Evolutionary conservation across 1,284 basidiomycete species (phyloP).

Genomic region (Laetiporus sulphureus): DNA sequence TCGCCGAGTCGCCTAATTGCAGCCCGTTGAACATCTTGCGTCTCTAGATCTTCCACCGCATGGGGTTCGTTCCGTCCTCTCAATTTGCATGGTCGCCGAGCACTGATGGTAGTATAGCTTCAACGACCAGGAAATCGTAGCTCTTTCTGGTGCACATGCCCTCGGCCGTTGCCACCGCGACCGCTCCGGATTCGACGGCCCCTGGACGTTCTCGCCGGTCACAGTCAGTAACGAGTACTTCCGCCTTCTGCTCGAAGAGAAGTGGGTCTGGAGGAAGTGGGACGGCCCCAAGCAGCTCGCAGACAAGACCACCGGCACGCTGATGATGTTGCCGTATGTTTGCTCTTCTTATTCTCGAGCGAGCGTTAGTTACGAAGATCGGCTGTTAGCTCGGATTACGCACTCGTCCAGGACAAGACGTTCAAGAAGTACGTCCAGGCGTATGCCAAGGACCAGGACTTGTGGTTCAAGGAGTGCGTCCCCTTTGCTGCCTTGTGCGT

Average conservation of each 20-base stretch:
- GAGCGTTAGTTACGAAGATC: background rate
- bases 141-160: constrained; percentile 91
- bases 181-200: constrained; percentile 84
- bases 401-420: constrained; percentile 78
- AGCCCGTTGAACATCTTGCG: background rate
- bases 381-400: constrained; percentile 66
- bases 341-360: background rate
- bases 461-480: constrained; percentile 87
- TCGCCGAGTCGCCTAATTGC: constrained; percentile 2
- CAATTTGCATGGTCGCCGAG: constrained; percentile 3
- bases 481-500: constrained; percentile 1
- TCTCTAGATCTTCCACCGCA: constrained; percentile 80
- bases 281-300: constrained; percentile 89
- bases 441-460: constrained; percentile 77
- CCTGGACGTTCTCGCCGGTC: constrained; percentile 87
- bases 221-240: constrained; percentile 90
- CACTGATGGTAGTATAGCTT: constrained; percentile 38
- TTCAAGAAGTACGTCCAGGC: constrained; percentile 83
- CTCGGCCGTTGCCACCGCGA: constrained; percentile 89
- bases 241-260: constrained; percentile 85
- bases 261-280: constrained; percentile 87
- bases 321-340: constrained; percentile 94
- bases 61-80: constrained; percentile 47
- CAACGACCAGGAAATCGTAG: constrained; percentile 96
- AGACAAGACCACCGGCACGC: constrained; percentile 81